phyloP scores from a whole-genome alignment of 257 asterid species.

The Penstemon barbatus region DNA sequence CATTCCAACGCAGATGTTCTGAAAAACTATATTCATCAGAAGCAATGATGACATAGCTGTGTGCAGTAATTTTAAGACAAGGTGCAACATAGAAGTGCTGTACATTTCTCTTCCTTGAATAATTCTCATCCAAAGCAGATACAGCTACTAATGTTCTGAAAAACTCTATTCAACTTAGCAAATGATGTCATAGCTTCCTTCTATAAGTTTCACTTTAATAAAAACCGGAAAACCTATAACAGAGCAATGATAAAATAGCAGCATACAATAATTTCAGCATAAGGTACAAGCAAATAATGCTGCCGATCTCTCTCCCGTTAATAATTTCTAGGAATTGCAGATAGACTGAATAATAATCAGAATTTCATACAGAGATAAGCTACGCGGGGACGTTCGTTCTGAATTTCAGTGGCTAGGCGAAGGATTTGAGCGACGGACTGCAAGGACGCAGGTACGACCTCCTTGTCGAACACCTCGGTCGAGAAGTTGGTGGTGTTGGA shows the following conservation, averaged over 20 bases:
- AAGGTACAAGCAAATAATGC: too few relatives aligned
- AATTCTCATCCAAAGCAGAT: background rate
- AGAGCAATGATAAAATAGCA: too few relatives aligned
- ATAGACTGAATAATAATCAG: too few relatives aligned
- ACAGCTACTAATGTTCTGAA: background rate
- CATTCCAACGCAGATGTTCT: too few relatives aligned
- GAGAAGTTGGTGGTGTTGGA: constrained; percentile 78
- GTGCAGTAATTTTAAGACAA: background rate
- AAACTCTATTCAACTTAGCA: too few relatives aligned
- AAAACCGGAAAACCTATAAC: too few relatives aligned
- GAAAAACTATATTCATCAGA: too few relatives aligned
- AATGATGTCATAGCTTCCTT: background rate
- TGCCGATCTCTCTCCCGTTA: too few relatives aligned
- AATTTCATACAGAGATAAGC: constrained; percentile 71
- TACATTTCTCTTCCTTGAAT: constrained; percentile 6
- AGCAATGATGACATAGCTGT: too few relatives aligned
- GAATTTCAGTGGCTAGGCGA: constrained; percentile 84
- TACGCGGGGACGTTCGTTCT: constrained; percentile 83
- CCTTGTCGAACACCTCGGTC: constrained; percentile 91
- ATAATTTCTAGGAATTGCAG: too few relatives aligned
- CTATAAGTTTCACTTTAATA: background rate
- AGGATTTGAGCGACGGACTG: constrained; percentile 91
- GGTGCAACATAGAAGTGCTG: constrained; percentile 3
- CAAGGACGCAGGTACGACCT: constrained; percentile 95
- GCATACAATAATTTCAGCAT: too few relatives aligned